Evolutionary conservation across 169 alveolate species (phyloP), one percentile per base, ranked within the genome.

Genomic region (Miamiensis avidus): DNA sequence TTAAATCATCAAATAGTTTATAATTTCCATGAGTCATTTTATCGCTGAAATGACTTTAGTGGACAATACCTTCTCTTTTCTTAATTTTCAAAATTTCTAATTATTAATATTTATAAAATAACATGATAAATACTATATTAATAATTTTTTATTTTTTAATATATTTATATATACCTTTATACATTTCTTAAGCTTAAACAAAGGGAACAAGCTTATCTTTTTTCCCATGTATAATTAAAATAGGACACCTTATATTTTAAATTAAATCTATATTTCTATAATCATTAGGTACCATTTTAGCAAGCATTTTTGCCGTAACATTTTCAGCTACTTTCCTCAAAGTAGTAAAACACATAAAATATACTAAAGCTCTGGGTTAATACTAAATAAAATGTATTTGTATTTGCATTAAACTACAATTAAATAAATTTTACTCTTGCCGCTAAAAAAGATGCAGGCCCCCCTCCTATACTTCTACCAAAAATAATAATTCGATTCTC

Each of bases 401-500:
- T 11, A 49, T 11, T 11, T 49, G 20, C 20, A 49, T 49, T 11
- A 4, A 49, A 11, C 4, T 49, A 49, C 4, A 49, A 49, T 11
- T 49, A 49, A 49, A 11, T 49, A 11, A 11, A 11, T 11, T 49
- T 49, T 49, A 49, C 69, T 29, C 27, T 75, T 30, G 64, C 28
- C 28, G 81, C 81, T 4, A 75, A 31, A n/a, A 26, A 29, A 15
- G 49, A 15, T 11, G 49, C 49, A 29, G 81, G 81, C 1, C 81
- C 81, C 4, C 81, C 31, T 11, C 81, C 81, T 31, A 75, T 75
- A 75, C 49, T n/a, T 75, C 81, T 75, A 29, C 81, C 81, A 4
- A 29, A 29, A 6, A 75, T 29, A 26, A 75, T 75, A 1, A 75
- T 75, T 29, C 30, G 1, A 29, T 75, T n/a, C 27, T 75, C 31